Evolutionary conservation across 2,329 filamentous ascomycete genomes (phyloP), one percentile per base, ranked within the genome.

Genomic region (Ampelomyces quisqualis): DNA sequence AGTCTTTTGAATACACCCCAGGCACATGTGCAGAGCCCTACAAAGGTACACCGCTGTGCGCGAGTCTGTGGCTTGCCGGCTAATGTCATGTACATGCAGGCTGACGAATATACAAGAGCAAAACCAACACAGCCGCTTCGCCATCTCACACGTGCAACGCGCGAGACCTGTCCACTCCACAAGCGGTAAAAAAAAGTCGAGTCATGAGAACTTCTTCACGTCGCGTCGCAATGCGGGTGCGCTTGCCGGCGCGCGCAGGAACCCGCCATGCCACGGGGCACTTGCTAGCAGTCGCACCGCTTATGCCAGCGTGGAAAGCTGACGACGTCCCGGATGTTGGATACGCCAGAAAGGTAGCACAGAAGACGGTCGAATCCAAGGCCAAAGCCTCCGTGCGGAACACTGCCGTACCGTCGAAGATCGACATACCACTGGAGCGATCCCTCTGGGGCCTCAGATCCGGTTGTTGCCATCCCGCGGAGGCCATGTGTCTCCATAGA

Each of bases 341-440:
- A 78, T 26, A 91, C 82, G 7, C 90, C 90, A 21, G 85, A 81
- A 40, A 96, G 75, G 70, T 95, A 95, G 61, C 85, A 84, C 55
- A 95, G 70, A 49, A 95, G 77, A 40, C 90, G 81, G 73, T 96
- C 90, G 63, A 95, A 94, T 7, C 90, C 90, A 41, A 96, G 68
- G 2, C 90, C 90, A 64, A 95, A 96, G 1, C 90, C 90, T 28
- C 90, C 90, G 59, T 95, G 90, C 23, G 89, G 89, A 40, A 89
- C 88, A 54, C 85, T 90, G n/a, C 90, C 90, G 80, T 89, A 96
- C 53, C 85, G 83, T 46, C 90, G 82, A 46, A 96, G 77, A 66
- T 96, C 90, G 17, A 88, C 74, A 64, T 95, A 96, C 90, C 90
- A 96, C 53, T 85, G 80, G 39, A 95, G 69, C 20, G 62, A 60